Percentiles rank a stretch among this genome's conserved stretches.
Evolutionary conservation across 306 rosid genomes (phyloP).

Genomic region (Lathyrus oleraceus): DNA sequence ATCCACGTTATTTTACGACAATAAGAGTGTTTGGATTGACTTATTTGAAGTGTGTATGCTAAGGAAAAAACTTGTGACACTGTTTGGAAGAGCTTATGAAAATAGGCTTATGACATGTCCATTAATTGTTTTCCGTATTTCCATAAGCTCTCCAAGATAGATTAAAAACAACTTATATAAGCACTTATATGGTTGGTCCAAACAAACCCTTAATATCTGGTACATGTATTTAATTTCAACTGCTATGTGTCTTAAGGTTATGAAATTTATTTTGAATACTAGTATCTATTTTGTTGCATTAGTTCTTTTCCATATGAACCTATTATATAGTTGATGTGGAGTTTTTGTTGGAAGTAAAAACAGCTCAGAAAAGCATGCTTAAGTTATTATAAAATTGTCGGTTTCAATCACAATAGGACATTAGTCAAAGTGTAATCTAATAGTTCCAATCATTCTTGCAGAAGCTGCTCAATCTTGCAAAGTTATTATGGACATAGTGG

Average conservation of each 20-base stretch:
- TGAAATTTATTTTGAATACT: not conserved
- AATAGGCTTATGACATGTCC: not conserved
- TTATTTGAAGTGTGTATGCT: not conserved
- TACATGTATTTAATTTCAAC: not conserved
- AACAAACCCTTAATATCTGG: not conserved
- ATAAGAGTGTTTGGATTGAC: not conserved
- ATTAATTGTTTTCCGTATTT: not conserved
- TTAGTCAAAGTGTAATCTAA: conserved; percentile 28
- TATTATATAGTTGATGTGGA: not conserved
- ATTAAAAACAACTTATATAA: not conserved
- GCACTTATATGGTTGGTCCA: no score
- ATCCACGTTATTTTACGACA: not conserved
- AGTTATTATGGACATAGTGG: conserved; percentile 84
- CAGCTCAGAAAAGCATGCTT: no score
- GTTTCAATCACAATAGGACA: not conserved
- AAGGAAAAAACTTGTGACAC: not conserved
- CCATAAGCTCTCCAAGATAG: not conserved
- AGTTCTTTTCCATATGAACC: conserved; percentile 6
- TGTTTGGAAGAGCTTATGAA: not conserved
- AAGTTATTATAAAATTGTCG: no score
- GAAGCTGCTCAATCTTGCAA: conserved; percentile 89
- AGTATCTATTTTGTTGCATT: conserved; percentile 13
- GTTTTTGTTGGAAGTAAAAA: not conserved
- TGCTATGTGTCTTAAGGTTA: not conserved
- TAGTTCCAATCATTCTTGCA: conserved; percentile 57